These are phyloP conservation scores for Knufia petricola DNA, from an alignment of 2,329 filamentous ascomycete species.

Conservation along the genomic window DNA sequence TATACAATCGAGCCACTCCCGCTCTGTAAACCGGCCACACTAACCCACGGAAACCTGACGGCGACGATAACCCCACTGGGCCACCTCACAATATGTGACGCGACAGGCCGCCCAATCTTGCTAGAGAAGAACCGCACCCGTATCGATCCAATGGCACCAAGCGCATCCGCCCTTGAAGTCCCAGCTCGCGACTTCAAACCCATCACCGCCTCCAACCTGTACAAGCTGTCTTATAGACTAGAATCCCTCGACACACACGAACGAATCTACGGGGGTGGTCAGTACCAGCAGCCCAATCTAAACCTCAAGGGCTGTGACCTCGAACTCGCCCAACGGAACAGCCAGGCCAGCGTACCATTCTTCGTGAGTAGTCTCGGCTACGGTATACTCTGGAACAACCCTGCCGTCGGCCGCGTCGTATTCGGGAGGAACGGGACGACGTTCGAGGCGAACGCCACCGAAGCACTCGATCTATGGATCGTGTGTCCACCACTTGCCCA, in stretches of 20 bases:
- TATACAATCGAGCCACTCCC: slow-evolving; percentile 5
- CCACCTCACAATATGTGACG: slow-evolving; percentile 42
- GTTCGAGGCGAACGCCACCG: slow-evolving; percentile 52
- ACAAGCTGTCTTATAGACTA: slow-evolving; percentile 49
- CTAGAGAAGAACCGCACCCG: slow-evolving; percentile 47
- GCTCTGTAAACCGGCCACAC: slow-evolving; percentile 10
- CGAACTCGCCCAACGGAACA: slow-evolving; percentile 58
- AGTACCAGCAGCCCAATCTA: slow-evolving; percentile 57
- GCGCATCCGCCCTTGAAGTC: slow-evolving; percentile 48
- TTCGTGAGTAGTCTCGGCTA: slow-evolving; percentile 51
- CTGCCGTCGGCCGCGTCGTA: slow-evolving; percentile 50
- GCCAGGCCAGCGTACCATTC: slow-evolving; percentile 57
- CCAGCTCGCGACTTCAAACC: slow-evolving; percentile 51
- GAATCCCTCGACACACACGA: slow-evolving; percentile 48
- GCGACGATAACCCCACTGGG: slow-evolving; percentile 40
- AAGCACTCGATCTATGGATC: slow-evolving; percentile 54
- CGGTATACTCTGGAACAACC: slow-evolving; percentile 59
- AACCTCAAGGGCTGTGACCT: slow-evolving; percentile 54
- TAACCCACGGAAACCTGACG: slow-evolving; percentile 39
- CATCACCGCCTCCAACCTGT: slow-evolving; percentile 43
- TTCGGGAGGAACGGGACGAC: slow-evolving; percentile 52
- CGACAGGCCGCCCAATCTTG: slow-evolving; percentile 35
- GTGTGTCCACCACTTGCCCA: slow-evolving; percentile 33
- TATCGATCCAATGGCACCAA: slow-evolving; percentile 45
- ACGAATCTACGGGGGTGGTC: slow-evolving; percentile 59